Evolutionary conservation across 2,329 filamentous ascomycete genomes (phyloP).

Genomic region (Aspergillus floridensis): DNA sequence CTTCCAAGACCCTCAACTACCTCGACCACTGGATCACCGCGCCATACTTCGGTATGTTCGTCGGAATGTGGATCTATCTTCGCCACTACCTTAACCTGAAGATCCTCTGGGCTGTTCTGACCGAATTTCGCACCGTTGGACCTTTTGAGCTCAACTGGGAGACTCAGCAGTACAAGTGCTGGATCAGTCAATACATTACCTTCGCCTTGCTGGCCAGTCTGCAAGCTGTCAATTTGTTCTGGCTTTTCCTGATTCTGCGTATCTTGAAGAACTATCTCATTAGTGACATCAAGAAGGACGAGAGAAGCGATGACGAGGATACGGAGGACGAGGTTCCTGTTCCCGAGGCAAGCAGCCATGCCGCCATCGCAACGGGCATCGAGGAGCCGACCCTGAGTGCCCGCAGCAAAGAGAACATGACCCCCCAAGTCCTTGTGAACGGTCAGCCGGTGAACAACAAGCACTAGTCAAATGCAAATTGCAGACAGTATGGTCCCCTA

Average conservation of each 20-base stretch:
- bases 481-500: not conserved
- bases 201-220: conserved; percentile 45
- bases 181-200: conserved; percentile 48
- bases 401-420: conserved; percentile 31
- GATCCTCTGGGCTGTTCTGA: conserved; percentile 47
- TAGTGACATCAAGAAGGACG: conserved; percentile 40
- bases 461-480: not conserved
- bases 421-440: conserved; percentile 40
- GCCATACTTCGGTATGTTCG: conserved; percentile 82
- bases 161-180: conserved; percentile 50
- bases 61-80: conserved; percentile 81
- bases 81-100: conserved; percentile 66
- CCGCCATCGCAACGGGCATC: conserved; percentile 27
- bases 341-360: conserved; percentile 21
- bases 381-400: conserved; percentile 22
- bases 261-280: conserved; percentile 45
- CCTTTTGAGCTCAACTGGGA: conserved; percentile 50
- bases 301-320: conserved; percentile 47
- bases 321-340: conserved; percentile 36
- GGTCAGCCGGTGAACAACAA: conserved; percentile 32
- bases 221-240: conserved; percentile 48
- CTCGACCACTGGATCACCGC: conserved; percentile 73
- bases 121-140: conserved; percentile 48
- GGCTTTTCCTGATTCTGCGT: conserved; percentile 47
- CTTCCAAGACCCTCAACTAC: conserved; percentile 90